These are phyloP conservation scores for Polyporus tsugae DNA, from an alignment of 1,284 basidiomycete species.

Conservation along the genomic window DNA sequence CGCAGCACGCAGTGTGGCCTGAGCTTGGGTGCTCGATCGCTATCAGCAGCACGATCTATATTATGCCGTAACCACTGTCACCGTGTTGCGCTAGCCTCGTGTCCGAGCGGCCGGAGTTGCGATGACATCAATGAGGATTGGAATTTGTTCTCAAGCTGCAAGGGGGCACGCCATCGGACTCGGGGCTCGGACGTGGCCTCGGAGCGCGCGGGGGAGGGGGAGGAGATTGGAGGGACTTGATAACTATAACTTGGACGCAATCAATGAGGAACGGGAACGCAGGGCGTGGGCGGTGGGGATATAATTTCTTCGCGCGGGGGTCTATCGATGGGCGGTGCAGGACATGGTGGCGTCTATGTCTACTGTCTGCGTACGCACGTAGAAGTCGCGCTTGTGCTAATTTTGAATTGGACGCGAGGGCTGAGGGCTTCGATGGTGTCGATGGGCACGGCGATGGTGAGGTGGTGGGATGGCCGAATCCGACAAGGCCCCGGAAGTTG, in stretches of 20 bases:
- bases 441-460: background rate
- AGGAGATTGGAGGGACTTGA: background rate
- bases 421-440: background rate
- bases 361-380: background rate
- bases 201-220: background rate
- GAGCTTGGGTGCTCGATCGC: background rate
- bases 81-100: background rate
- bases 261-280: background rate
- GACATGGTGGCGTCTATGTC: background rate
- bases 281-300: background rate
- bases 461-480: background rate
- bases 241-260: background rate
- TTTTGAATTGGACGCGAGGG: background rate
- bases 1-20: background rate
- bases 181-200: background rate
- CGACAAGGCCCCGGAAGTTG: background rate
- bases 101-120: background rate
- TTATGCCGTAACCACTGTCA: background rate
- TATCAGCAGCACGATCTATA: slow-evolving; percentile 1
- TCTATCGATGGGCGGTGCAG: background rate
- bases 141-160: background rate
- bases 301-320: background rate
- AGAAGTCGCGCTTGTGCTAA: slow-evolving; percentile 4
- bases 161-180: background rate
- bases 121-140: slow-evolving; percentile 6